These are phyloP conservation scores for Fagus sylvatica DNA, from an alignment of 306 rosid genomes.

Conservation along the genomic window DNA sequence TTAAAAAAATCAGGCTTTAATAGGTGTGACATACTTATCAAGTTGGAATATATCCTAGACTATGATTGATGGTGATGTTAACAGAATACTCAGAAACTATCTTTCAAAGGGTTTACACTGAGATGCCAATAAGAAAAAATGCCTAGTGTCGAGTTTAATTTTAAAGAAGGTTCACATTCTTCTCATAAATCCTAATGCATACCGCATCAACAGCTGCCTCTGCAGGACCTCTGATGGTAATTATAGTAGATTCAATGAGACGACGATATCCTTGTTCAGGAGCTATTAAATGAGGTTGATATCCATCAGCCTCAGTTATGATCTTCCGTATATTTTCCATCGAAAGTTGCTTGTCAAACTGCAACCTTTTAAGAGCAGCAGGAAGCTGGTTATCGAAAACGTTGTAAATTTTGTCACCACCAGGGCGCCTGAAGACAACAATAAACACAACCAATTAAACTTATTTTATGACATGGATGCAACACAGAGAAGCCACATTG, in stretches of 20 bases:
- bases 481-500: background rate
- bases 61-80: background rate
- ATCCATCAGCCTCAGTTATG: slow-evolving; percentile 97
- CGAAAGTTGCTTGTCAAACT: slow-evolving; percentile 93
- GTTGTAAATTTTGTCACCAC: slow-evolving; percentile 87
- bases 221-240: slow-evolving; percentile 88
- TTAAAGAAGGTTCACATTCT: slow-evolving; percentile 1
- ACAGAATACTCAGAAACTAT: background rate
- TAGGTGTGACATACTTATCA: background rate
- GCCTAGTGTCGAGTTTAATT: background rate
- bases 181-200: slow-evolving; percentile 23
- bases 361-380: slow-evolving; percentile 89
- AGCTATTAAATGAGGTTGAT: slow-evolving; percentile 96
- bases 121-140: slow-evolving; percentile 3
- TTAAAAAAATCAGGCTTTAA: background rate
- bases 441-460: slow-evolving; percentile 24
- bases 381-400: slow-evolving; percentile 98
- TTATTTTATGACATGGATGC: slow-evolving; percentile 5
- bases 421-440: slow-evolving; percentile 68
- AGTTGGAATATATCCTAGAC: background rate
- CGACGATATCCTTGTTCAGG: slow-evolving; percentile 98
- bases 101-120: background rate
- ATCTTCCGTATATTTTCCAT: slow-evolving; percentile 93
- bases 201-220: slow-evolving; percentile 98
- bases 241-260: slow-evolving; percentile 80